A percentile compares a stretch with the other conserved stretches of the same genome.
phyloP scores from a whole-genome alignment of 2,329 filamentous ascomycete genomes.

The Epichloe typhina region DNA sequence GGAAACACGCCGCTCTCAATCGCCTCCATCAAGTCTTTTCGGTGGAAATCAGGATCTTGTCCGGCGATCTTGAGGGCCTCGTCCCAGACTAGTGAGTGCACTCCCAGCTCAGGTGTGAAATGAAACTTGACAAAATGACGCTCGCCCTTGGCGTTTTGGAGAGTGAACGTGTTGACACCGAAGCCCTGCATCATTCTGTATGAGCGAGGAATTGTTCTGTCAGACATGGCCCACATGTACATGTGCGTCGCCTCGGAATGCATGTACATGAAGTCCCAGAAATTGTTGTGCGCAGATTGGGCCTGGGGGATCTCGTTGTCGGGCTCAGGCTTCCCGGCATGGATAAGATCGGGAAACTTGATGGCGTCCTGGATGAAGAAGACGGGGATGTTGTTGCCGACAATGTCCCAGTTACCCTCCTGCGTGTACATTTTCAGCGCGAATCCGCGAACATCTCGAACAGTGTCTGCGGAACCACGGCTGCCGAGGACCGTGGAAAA shows the following conservation, averaged over 20 bases:
- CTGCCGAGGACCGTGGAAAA: constrained; percentile 71
- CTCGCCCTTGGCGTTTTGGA: constrained; percentile 55
- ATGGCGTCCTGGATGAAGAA: constrained; percentile 50
- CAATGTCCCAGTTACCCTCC: constrained; percentile 18
- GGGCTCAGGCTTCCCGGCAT: constrained; percentile 45
- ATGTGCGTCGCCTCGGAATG: constrained; percentile 63
- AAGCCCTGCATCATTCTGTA: constrained; percentile 82
- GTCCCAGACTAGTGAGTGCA: constrained; percentile 67
- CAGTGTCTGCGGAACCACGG: constrained; percentile 65
- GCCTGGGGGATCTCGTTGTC: constrained; percentile 49
- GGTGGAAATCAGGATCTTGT: constrained; percentile 70
- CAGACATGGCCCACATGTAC: constrained; percentile 69
- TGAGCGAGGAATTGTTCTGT: constrained; percentile 58
- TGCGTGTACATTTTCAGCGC: constrained; percentile 55
- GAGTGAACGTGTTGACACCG: constrained; percentile 66
- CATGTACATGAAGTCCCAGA: constrained; percentile 57
- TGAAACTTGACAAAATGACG: constrained; percentile 67
- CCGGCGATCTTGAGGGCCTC: constrained; percentile 63
- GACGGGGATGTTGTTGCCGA: constrained; percentile 7
- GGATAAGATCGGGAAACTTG: constrained; percentile 57
- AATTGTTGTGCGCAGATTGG: constrained; percentile 60
- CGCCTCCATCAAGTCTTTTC: constrained; percentile 62
- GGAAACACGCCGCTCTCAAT: constrained; percentile 60
- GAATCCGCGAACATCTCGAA: constrained; percentile 72
- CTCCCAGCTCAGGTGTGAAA: constrained; percentile 60